Base-by-base conservation (phyloP, 495 filamentous ascomycete species). In the Chaetomium tenue region DNA sequence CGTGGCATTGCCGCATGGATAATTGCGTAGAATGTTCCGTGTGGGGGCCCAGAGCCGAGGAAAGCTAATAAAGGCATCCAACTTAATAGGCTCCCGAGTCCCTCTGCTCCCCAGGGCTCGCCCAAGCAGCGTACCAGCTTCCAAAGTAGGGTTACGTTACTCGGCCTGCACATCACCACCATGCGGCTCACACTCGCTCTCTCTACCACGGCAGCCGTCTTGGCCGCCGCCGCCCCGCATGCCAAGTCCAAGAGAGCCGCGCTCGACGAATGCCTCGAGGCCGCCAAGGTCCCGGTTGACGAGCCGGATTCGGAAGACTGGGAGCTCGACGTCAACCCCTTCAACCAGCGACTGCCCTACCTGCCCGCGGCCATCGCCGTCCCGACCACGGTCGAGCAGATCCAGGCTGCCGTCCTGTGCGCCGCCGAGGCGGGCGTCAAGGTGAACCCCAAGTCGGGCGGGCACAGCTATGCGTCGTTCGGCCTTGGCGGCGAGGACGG, bases 401-500 rank as follows among this genome's bases (percentile, higher is more conserved):
- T 82, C n/a, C 72, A 76, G 46, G 74, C 63, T 13, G 77, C 79
- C 22, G 75, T 82, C 18, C 67, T 73, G n/a, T 81, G 78, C 46
- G 78, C 74, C 23, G 67, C 69, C 13, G 71, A 76, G 70, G 63
- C 74, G 23, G 78, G 76, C 5, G 71, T 79, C 16, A 80, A 81
- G 64, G 76, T 78, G 9, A 76, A 67, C 11, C 63, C 78, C 26
- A 82, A 80, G 66, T 75, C 73, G 30, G 79, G 79, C 52, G 79
- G 79, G 3, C 79, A 82, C 68, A 80, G 77, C 59, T 81, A 82
- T 61, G 79, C 74, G 5, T 79, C 76, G 22, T 74, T 79, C 15
- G 79, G 79, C 39, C 69, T 82, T 6, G 79, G 79, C 13, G 79
- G 79, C 2, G 77, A 82, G 69, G 72, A 82, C 23, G 79, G 79